phyloP scores from a whole-genome alignment of 768 basidiomycete species.

The Termitomyces titanicus region DNA sequence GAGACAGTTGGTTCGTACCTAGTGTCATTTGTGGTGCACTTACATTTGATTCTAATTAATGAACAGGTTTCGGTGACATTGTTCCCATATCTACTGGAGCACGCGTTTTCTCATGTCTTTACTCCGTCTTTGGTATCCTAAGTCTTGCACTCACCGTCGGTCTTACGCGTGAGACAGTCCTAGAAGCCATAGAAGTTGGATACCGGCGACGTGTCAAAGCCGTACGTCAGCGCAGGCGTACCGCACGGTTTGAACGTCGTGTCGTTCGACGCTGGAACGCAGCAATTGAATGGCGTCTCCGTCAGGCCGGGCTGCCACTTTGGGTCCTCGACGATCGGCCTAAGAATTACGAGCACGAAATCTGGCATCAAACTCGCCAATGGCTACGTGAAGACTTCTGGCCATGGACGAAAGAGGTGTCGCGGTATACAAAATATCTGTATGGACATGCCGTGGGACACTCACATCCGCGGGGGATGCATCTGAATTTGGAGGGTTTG shows the following conservation, averaged over 20 bases:
- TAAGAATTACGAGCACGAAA: not conserved
- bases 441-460: conserved; percentile 2
- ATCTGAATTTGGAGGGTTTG: conserved; percentile 62
- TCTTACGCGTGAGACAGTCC: conserved; percentile 64
- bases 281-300: conserved; percentile 64
- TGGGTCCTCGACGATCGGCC: conserved; percentile 45
- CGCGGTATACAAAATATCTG: conserved; percentile 1
- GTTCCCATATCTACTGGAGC: conserved; percentile 44
- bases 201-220: conserved; percentile 52
- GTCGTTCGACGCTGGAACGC: conserved; percentile 54
- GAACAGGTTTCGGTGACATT: conserved; percentile 75
- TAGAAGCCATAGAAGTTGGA: conserved; percentile 68
- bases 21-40: not conserved
- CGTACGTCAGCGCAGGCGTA: conserved; percentile 43
- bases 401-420: conserved; percentile 3
- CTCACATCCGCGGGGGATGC: conserved; percentile 42
- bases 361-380: not conserved
- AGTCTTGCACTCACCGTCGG: conserved; percentile 62
- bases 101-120: conserved; percentile 58
- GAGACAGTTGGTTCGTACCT: conserved; percentile 52
- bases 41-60: conserved; percentile 12
- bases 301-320: conserved; percentile 39
- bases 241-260: conserved; percentile 36
- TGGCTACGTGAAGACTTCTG: conserved; percentile 3
- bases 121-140: conserved; percentile 57